A percentile compares a stretch with the other conserved stretches of the same genome.
phyloP scores from a whole-genome alignment of 352 stramenopile genomes.

The Plasmopara viticola region DNA sequence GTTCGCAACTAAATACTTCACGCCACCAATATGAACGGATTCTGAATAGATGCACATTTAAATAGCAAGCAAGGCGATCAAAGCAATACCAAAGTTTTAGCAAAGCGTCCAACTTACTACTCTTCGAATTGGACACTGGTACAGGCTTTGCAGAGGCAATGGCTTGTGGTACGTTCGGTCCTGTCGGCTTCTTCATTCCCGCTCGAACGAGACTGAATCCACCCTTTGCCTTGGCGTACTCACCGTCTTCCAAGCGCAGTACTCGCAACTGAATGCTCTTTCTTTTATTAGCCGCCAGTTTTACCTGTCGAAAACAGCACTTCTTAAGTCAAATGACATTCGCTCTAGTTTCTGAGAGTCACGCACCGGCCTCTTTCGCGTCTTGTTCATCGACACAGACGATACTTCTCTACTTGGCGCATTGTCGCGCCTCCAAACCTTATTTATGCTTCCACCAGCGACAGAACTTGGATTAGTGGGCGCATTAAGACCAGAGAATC shows the following conservation, averaged over 20 bases:
- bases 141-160: conserved; percentile 3
- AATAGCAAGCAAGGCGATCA: conserved; percentile 3
- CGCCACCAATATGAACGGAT: conserved; percentile 36
- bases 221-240: conserved; percentile 68
- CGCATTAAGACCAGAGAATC: conserved; percentile 5
- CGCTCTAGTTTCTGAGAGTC: not conserved
- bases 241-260: conserved; percentile 56
- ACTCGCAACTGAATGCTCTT: conserved; percentile 50
- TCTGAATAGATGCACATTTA: conserved; percentile 17
- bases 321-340: conserved; percentile 5
- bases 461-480: conserved; percentile 5
- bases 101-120: conserved; percentile 6
- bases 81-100: not conserved
- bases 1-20: conserved; percentile 40
- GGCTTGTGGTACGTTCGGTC: not conserved
- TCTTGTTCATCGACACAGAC: conserved; percentile 16
- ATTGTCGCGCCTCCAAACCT: conserved; percentile 44
- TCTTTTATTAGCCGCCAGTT: conserved; percentile 22
- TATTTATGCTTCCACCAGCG: conserved; percentile 33
- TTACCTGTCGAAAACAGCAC: conserved; percentile 16
- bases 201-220: conserved; percentile 67
- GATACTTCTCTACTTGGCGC: not conserved
- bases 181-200: conserved; percentile 32
- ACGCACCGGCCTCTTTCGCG: conserved; percentile 31
- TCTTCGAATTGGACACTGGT: conserved; percentile 13